Percentiles rank a stretch among this genome's conserved stretches.
phyloP scores from a whole-genome alignment of 768 basidiomycete species.

The Russula vinacea region DNA sequence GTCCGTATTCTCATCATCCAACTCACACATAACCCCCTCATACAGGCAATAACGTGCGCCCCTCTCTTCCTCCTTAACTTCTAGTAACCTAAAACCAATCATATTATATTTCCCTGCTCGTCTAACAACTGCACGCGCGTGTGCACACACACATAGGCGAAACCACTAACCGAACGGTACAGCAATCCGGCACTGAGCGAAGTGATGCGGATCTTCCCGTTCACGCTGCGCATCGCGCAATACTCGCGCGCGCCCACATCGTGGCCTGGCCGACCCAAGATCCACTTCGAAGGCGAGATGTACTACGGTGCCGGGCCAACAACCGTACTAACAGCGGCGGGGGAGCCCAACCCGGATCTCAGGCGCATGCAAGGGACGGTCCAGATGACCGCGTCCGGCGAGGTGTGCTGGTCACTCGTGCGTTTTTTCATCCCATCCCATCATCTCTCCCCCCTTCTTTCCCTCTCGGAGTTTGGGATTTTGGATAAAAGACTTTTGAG shows the following conservation, averaged over 20 bases:
- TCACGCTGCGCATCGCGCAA: conserved; percentile 42
- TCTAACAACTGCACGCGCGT: too few species aligned
- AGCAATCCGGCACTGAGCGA: conserved; percentile 39
- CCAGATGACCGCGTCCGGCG: conserved; percentile 48
- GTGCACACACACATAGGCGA: neutral
- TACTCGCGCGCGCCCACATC: conserved; percentile 33
- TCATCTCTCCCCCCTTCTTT: neutral
- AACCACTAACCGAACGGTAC: conserved; percentile 35
- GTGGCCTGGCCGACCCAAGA: conserved; percentile 45
- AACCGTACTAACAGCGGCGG: conserved; percentile 34
- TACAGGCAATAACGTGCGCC: conserved; percentile 43
- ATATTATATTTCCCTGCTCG: too few species aligned
- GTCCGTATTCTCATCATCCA: neutral
- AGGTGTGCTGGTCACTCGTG: conserved; percentile 53
- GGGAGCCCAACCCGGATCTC: conserved; percentile 34
- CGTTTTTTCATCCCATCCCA: conserved; percentile 27
- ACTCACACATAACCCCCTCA: neutral
- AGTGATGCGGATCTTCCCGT: conserved; percentile 52
- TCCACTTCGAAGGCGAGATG: conserved; percentile 47
- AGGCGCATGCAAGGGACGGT: conserved; percentile 34
- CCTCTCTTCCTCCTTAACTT: neutral
- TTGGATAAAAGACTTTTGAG: too few species aligned
- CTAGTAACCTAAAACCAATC: too few species aligned
- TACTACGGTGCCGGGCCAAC: neutral
- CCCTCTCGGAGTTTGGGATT: too few species aligned